These are phyloP conservation scores for Mycosphaerella sp. DNA, from an alignment of 2,329 filamentous ascomycete species.

Conservation along the genomic window DNA sequence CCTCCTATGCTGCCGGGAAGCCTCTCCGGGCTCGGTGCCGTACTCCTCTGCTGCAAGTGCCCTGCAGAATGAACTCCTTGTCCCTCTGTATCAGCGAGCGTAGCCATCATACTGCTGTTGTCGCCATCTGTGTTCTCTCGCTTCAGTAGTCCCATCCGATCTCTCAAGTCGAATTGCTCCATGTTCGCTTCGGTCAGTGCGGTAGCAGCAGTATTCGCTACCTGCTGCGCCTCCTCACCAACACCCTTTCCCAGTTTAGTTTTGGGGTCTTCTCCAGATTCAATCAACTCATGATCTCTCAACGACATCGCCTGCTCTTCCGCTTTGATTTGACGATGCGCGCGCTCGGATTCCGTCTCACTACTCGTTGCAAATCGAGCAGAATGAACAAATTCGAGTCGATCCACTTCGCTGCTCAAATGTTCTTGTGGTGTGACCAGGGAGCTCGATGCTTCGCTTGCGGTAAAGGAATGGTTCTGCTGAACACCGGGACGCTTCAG, in stretches of 20 bases:
- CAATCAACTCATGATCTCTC: slow-evolving; percentile 51
- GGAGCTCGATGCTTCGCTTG: slow-evolving; percentile 19
- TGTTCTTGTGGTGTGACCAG: slow-evolving; percentile 32
- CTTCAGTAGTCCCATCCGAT: slow-evolving; percentile 14
- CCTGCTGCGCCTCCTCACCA: slow-evolving; percentile 18
- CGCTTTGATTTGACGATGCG: slow-evolving; percentile 43
- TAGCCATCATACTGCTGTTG: slow-evolving; percentile 18
- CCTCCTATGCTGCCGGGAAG: neutral
- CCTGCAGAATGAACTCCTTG: neutral
- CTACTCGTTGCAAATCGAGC: slow-evolving; percentile 37
- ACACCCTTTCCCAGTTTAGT: slow-evolving; percentile 23
- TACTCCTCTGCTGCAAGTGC: slow-evolving; percentile 1
- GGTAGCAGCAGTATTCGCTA: slow-evolving; percentile 6
- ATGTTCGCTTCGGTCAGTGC: slow-evolving; percentile 32
- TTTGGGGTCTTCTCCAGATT: slow-evolving; percentile 39
- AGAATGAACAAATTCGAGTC: slow-evolving; percentile 34
- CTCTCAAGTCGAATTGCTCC: slow-evolving; percentile 24
- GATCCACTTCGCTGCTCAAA: slow-evolving; percentile 29
- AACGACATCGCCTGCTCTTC: slow-evolving; percentile 52
- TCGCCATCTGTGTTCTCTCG: slow-evolving; percentile 11
- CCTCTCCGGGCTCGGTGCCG: slow-evolving; percentile 3
- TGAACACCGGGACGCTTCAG: slow-evolving; percentile 20
- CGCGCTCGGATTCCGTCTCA: slow-evolving; percentile 43
- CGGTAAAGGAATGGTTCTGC: slow-evolving; percentile 23
- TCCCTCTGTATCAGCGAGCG: slow-evolving; percentile 15